A percentile compares a stretch with the other conserved stretches of the same genome.
These are phyloP conservation scores for Aureobasidium melanogenum DNA, from an alignment of 2,329 filamentous ascomycete species.

Conservation along the genomic window DNA sequence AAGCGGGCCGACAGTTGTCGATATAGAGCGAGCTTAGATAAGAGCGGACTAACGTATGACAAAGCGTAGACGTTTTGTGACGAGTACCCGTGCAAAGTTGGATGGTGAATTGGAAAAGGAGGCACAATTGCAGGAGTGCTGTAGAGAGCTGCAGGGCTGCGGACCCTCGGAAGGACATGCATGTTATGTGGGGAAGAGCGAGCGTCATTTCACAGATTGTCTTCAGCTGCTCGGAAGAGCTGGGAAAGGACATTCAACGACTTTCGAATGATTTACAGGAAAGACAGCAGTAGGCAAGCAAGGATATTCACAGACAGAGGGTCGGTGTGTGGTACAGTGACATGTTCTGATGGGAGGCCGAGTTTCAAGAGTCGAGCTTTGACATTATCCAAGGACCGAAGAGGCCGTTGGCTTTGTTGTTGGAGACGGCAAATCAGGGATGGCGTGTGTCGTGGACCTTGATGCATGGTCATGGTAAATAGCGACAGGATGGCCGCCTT, in stretches of 20 bases:
- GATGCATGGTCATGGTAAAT: neutral
- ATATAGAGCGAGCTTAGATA: constrained; percentile 3
- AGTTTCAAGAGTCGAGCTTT: neutral
- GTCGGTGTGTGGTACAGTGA: neutral
- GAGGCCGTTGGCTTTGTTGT: constrained; percentile 7
- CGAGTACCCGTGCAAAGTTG: neutral
- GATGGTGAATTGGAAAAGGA: neutral
- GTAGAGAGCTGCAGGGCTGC: neutral
- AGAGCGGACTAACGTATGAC: neutral
- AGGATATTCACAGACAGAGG: neutral
- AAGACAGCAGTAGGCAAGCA: neutral
- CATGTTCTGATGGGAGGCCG: neutral
- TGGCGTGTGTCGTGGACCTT: constrained; percentile 6
- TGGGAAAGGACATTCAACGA: neutral
- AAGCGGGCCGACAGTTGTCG: constrained; percentile 6
- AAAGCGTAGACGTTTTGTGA: neutral
- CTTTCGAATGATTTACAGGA: no score
- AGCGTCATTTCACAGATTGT: neutral
- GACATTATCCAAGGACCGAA: constrained; percentile 5
- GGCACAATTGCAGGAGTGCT: neutral
- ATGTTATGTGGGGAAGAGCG: neutral
- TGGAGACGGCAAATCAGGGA: constrained; percentile 10
- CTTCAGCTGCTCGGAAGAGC: neutral
- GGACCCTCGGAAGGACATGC: neutral
- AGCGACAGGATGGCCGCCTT: neutral